A percentile compares a stretch with the other conserved stretches of the same genome.
phyloP scores from a whole-genome alignment of 768 basidiomycete genomes.

The Boletus huronensis region DNA sequence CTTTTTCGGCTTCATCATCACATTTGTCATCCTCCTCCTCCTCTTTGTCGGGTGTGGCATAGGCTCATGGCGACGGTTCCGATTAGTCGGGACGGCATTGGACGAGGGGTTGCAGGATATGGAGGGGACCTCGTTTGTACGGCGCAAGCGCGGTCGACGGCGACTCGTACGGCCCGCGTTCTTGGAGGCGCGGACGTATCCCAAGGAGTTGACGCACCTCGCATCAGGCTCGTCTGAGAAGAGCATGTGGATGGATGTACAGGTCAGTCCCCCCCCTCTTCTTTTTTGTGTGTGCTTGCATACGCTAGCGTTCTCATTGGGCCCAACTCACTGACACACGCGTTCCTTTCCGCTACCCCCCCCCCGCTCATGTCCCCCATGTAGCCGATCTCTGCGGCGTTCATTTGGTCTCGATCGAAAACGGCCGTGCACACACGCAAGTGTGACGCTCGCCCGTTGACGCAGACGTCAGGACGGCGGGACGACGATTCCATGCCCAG shows the following conservation, averaged over 20 bases:
- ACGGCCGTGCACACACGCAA: background rate
- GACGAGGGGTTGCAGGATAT: constrained; percentile 18
- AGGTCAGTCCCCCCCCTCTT: constrained; percentile 16
- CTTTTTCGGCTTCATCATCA: constrained; percentile 34
- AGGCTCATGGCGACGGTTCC: constrained; percentile 41
- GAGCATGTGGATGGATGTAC: constrained; percentile 15
- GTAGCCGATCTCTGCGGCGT: constrained; percentile 24
- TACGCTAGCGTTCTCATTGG: background rate
- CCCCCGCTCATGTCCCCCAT: background rate
- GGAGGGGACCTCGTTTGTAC: constrained; percentile 1
- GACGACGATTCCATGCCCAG: background rate
- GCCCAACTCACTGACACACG: background rate
- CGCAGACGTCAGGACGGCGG: background rate
- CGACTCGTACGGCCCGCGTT: constrained; percentile 17
- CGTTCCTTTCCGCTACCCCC: background rate
- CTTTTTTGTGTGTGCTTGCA: background rate
- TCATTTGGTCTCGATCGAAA: constrained; percentile 16
- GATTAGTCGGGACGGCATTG: constrained; percentile 18
- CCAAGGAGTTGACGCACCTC: background rate
- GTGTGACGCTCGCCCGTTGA: background rate
- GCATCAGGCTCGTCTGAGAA: background rate
- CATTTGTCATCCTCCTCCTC: constrained; percentile 37
- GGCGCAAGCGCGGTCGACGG: constrained; percentile 17
- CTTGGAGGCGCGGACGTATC: constrained; percentile 19
- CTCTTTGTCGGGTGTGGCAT: constrained; percentile 52